Percentiles rank a stretch among this genome's conserved stretches.
These are phyloP conservation scores for Serendipita sp. DNA, from an alignment of 768 basidiomycete genomes.

Conservation along the genomic window DNA sequence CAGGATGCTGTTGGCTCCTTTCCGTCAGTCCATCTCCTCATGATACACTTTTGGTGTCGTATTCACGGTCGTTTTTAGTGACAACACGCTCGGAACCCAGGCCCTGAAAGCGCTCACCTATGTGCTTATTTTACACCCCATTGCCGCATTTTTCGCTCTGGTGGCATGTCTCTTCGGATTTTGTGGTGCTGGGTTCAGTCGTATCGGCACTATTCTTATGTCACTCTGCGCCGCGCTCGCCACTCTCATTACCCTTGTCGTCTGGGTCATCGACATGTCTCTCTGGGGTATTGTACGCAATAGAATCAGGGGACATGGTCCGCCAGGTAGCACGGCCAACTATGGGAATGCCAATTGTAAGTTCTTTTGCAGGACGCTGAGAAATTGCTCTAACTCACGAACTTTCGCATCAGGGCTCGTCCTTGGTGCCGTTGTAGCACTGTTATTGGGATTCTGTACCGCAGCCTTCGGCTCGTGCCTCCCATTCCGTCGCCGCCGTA, in stretches of 20 bases:
- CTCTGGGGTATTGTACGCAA: slow-evolving; percentile 20
- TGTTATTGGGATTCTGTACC: slow-evolving; percentile 50
- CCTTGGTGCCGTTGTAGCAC: slow-evolving; percentile 51
- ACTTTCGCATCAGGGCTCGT: slow-evolving; percentile 24
- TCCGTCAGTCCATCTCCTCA: slow-evolving; percentile 23
- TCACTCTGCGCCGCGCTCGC: slow-evolving; percentile 49
- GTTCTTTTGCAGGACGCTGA: background rate
- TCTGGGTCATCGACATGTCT: slow-evolving; percentile 56
- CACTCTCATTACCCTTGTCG: slow-evolving; percentile 46
- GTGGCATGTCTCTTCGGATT: slow-evolving; percentile 52
- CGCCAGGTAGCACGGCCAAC: background rate
- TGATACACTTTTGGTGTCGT: background rate
- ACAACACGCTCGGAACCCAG: slow-evolving; percentile 30
- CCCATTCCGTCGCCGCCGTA: slow-evolving; percentile 24
- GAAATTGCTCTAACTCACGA: background rate
- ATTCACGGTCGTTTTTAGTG: slow-evolving; percentile 17
- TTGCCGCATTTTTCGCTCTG: slow-evolving; percentile 52
- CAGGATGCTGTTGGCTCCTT: slow-evolving; percentile 18
- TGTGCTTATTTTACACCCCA: slow-evolving; percentile 62
- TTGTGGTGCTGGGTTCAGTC: slow-evolving; percentile 45
- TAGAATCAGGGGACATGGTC: slow-evolving; percentile 28
- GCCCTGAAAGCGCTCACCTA: slow-evolving; percentile 55
- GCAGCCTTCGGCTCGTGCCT: slow-evolving; percentile 52
- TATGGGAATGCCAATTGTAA: slow-evolving; percentile 16
- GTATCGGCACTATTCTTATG: slow-evolving; percentile 65